phyloP scores from a whole-genome alignment of 1,139 yeast species.

The Yamadazyma diospyri region DNA sequence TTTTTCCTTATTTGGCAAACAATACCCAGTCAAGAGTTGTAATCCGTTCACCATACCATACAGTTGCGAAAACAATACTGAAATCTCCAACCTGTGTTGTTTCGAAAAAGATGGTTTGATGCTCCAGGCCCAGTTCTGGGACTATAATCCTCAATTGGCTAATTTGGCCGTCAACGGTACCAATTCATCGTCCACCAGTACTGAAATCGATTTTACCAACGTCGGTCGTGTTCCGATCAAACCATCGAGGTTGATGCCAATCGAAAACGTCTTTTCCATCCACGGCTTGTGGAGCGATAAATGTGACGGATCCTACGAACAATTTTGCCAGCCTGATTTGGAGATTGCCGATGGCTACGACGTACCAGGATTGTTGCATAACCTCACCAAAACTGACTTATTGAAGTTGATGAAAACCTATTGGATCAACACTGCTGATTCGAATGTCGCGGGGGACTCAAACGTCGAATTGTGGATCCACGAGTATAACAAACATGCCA shows the following conservation, averaged over 20 bases:
- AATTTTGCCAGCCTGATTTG: conserved; percentile 28
- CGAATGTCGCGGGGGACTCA: conserved; percentile 29
- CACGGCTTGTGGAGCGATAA: conserved; percentile 43
- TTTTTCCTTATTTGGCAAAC: conserved; percentile 1
- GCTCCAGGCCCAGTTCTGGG: conserved; percentile 42
- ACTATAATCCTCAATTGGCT: conserved; percentile 26
- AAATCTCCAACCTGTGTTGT: conserved; percentile 24
- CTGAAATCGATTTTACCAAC: neutral
- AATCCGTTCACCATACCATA: conserved; percentile 14
- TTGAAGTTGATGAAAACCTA: conserved; percentile 29
- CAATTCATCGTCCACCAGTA: neutral
- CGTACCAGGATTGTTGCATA: conserved; percentile 27
- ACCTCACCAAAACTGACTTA: conserved; percentile 27
- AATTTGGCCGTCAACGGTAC: conserved; percentile 18
- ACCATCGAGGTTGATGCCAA: conserved; percentile 11
- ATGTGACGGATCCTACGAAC: conserved; percentile 35
- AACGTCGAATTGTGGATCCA: conserved; percentile 35
- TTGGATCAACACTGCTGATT: conserved; percentile 35
- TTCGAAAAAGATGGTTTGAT: conserved; percentile 34
- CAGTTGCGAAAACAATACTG: conserved; percentile 27
- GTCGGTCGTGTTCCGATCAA: conserved; percentile 1
- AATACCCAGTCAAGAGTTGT: conserved; percentile 8
- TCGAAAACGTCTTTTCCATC: conserved; percentile 30
- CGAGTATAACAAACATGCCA: conserved; percentile 44
- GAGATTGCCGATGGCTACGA: conserved; percentile 26